These are phyloP conservation scores for Starmerella sirachaensis DNA, from an alignment of 805 yeast species.

Conservation along the genomic window DNA sequence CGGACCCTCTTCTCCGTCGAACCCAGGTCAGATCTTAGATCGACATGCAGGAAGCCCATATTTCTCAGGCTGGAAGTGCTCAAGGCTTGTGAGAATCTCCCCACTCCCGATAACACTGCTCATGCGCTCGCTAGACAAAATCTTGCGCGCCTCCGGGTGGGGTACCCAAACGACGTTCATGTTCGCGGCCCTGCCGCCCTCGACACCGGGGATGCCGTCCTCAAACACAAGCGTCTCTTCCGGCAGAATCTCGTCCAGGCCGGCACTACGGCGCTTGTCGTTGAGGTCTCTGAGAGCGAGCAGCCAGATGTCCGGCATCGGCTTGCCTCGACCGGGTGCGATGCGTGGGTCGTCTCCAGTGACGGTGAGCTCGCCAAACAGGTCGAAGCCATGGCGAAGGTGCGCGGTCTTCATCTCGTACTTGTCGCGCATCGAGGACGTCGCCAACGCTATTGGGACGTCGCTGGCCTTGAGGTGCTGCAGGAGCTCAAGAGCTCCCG, in stretches of 20 bases:
- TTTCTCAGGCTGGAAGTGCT: slow-evolving; percentile 39
- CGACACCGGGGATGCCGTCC: slow-evolving; percentile 89
- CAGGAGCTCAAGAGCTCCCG: slow-evolving; percentile 73
- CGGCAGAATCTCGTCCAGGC: slow-evolving; percentile 42
- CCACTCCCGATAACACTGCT: slow-evolving; percentile 39
- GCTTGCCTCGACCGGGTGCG: slow-evolving; percentile 81
- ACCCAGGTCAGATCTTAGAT: too few species aligned
- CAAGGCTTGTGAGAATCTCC: slow-evolving; percentile 41
- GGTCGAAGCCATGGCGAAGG: slow-evolving; percentile 46
- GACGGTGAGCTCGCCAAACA: slow-evolving; percentile 57
- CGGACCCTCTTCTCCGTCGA: too few species aligned
- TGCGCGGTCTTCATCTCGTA: slow-evolving; percentile 64
- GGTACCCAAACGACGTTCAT: slow-evolving; percentile 93
- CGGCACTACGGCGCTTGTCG: slow-evolving; percentile 34
- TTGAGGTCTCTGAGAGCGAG: slow-evolving; percentile 66
- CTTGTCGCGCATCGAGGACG: slow-evolving; percentile 58
- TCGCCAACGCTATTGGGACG: slow-evolving; percentile 82
- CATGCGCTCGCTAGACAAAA: slow-evolving; percentile 40
- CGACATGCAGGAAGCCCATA: slow-evolving; percentile 31
- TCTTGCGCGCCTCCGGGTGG: slow-evolving; percentile 54
- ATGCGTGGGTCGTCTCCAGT: slow-evolving; percentile 84
- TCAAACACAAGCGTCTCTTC: slow-evolving; percentile 84
- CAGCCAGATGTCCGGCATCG: slow-evolving; percentile 86
- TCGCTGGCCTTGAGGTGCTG: slow-evolving; percentile 37
- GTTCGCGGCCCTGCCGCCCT: slow-evolving; percentile 72